Evolutionary conservation across 2,329 filamentous ascomycete species (phyloP), one percentile per base, ranked within the genome.

Genomic region (Scedosporium minutisporum): DNA sequence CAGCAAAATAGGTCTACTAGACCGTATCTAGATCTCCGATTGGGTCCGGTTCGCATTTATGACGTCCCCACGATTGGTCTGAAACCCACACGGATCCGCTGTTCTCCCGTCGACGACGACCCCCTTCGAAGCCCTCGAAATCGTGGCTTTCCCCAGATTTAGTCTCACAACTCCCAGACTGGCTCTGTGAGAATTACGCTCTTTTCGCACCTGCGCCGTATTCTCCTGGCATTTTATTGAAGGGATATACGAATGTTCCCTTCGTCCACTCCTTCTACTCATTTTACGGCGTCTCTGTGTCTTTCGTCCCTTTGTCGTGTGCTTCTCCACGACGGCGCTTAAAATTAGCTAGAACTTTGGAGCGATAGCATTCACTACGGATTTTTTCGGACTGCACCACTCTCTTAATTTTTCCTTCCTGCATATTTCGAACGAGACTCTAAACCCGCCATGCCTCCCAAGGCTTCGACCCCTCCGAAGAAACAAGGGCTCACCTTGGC

Each of bases 401-500:
- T 33, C 55, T 44, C 10, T 60, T 12, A 6, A 4, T 53, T 33
- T 38, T 44, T 58, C 33, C 57, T 58, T 38, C 57, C 21, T 58
- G 57, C 57, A 46, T 46, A 46, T 2, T 33, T 33, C 29, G 29
- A 9, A 18, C 23, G 33, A 33, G 14, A 12, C 14, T 23, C 33
- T 27, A 9, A 58, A 16, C 6, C 25, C 18, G 58, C 25, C 4
- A 62, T 62, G 61, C 61, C 61, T 44, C 61, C 61, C 5, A 58
- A 46, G 61, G 33, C 61, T 9, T n/a, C 25, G 23, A 23, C 25
- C 21, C 29, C 57, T 9, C 68, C 74, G 18, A 84, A 88, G 75
- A 89, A 83, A 77, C 86, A 89, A 71, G 85, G 86, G 65, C 81
- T 99, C 69, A 96, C 92, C 6, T 81, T 97, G 68, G 87, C 88